Conservation (phyloP, 495 filamentous ascomycete species). For the Talaromyces nanjingensis region DNA sequence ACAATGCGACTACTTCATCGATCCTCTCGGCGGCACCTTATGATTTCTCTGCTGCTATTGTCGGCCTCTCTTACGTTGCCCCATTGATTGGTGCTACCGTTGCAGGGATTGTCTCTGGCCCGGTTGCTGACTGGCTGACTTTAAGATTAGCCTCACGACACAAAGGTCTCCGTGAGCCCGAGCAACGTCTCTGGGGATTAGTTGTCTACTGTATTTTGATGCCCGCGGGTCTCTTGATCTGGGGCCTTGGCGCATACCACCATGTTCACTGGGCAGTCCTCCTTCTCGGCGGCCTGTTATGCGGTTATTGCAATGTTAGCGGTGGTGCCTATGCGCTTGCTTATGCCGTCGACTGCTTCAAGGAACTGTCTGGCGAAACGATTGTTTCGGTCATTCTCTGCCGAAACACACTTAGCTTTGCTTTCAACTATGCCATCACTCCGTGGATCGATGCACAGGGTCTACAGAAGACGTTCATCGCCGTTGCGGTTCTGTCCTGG, state of each 20-base stretch:
- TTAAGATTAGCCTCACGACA: conserved; percentile 21
- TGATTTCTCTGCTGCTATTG: conserved; percentile 7
- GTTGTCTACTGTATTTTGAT: conserved; percentile 21
- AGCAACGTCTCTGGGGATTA: conserved; percentile 22
- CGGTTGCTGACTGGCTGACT: conserved; percentile 17
- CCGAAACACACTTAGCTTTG: conserved; percentile 45
- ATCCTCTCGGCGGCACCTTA: conserved; percentile 2
- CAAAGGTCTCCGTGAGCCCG: conserved; percentile 28
- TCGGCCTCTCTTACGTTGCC: conserved; percentile 9
- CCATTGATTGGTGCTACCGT: conserved; percentile 8
- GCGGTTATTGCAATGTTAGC: conserved; percentile 27
- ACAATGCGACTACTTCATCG: conserved; percentile 9
- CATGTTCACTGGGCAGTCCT: conserved; percentile 26
- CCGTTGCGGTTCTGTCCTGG: conserved; percentile 6
- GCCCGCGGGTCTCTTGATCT: conserved; percentile 25
- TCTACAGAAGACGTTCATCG: conserved; percentile 2
- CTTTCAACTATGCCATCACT: conserved; percentile 9
- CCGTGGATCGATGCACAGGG: conserved; percentile 8
- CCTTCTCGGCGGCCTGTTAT: conserved; percentile 26
- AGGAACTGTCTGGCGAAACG: conserved; percentile 44
- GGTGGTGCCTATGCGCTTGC: conserved; percentile 30
- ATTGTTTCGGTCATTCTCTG: conserved; percentile 51
- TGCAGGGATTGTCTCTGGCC: background rate
- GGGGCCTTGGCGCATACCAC: conserved; percentile 27
- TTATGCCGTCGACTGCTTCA: conserved; percentile 34